These are phyloP conservation scores for Scopulariopsis brevicaulis DNA, from an alignment of 2,329 filamentous ascomycete species.

Conservation along the genomic window DNA sequence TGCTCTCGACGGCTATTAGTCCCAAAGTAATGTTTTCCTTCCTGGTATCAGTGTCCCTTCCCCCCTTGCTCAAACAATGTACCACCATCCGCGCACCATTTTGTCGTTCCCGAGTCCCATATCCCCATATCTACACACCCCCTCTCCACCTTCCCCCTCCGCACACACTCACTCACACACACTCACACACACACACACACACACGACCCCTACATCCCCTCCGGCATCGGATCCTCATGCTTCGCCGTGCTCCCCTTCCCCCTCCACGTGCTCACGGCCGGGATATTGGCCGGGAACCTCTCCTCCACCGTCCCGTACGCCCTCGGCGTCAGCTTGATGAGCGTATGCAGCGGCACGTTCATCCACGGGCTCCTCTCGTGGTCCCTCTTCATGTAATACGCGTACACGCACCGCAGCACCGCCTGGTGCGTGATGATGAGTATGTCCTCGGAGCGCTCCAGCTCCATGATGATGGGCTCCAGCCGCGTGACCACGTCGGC, in stretches of 20 bases:
- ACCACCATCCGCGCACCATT: too few relatives aligned
- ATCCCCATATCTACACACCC: too few relatives aligned
- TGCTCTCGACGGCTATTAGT: neutral
- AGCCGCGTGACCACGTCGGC: conserved; percentile 95
- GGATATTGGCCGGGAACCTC: conserved; percentile 80
- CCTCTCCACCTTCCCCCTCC: too few relatives aligned
- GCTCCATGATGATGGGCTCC: conserved; percentile 98
- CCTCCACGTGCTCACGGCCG: conserved; percentile 91
- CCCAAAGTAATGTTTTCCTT: neutral
- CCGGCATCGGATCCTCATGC: conserved; percentile 54
- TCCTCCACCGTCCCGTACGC: conserved; percentile 91
- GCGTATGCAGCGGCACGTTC: conserved; percentile 90
- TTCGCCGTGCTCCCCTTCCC: conserved; percentile 88
- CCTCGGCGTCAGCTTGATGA: conserved; percentile 91
- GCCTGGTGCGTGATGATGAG: conserved; percentile 97
- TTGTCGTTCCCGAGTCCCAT: too few relatives aligned
- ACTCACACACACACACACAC: too few relatives aligned
- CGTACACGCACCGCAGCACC: conserved; percentile 92
- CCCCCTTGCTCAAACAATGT: neutral
- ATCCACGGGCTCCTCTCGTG: conserved; percentile 95
- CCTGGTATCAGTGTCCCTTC: neutral
- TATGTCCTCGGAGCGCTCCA: conserved; percentile 92
- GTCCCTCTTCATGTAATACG: conserved; percentile 96
- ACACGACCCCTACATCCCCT: conserved; percentile 1
- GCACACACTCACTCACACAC: too few relatives aligned